These are phyloP conservation scores for Dendrobium nobile DNA, from an alignment of 106 monocot species.

Conservation along the genomic window DNA sequence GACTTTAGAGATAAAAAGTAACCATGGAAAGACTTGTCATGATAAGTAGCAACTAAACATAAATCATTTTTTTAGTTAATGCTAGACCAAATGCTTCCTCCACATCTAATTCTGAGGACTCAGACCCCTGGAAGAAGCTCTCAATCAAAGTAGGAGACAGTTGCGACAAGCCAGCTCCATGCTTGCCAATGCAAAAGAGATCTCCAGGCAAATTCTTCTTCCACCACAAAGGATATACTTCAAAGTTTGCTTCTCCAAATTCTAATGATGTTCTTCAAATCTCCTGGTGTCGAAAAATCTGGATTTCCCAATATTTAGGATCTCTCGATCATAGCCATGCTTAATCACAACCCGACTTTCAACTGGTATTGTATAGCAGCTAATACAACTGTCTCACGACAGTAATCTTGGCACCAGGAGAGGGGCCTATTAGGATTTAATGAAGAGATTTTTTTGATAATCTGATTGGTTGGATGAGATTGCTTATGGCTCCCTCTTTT, in stretches of 20 bases:
- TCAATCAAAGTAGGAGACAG: no score
- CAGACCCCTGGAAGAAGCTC: neutral
- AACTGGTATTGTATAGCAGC: neutral
- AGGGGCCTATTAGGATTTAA: neutral
- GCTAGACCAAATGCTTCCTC: neutral
- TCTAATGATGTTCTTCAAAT: neutral
- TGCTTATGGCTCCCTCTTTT: neutral
- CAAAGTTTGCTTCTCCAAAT: neutral
- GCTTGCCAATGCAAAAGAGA: no score
- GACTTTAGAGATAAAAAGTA: neutral
- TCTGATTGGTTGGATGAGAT: neutral
- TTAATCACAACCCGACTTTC: neutral
- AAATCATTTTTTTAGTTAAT: neutral
- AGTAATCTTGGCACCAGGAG: neutral
- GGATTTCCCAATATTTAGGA: neutral
- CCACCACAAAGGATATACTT: neutral
- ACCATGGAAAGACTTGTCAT: neutral
- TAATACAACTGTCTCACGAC: neutral
- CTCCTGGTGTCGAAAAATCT: neutral
- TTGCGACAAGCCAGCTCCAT: no score
- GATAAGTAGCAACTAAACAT: neutral
- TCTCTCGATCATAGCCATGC: neutral
- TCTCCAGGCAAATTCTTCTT: neutral
- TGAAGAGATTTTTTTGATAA: neutral
- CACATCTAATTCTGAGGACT: neutral